A percentile compares a stretch with the other conserved stretches of the same genome.
Conservation (phyloP, 2,329 filamentous ascomycete genomes). For the Aureobasidium sp. region DNA sequence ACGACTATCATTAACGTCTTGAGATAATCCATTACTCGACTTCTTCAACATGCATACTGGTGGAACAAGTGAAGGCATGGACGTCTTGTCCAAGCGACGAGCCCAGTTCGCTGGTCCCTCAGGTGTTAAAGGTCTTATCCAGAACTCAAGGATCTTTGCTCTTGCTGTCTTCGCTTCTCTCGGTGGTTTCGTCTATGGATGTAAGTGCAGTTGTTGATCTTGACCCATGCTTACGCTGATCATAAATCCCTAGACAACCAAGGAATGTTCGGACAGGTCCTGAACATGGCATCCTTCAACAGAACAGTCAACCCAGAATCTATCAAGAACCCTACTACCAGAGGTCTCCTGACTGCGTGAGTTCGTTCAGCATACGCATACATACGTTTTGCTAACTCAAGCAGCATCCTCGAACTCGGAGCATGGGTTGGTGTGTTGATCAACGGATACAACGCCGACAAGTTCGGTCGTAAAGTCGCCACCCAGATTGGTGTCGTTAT, state of each 20-base stretch:
- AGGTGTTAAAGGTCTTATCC: slow-evolving; percentile 18
- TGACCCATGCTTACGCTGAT: neutral
- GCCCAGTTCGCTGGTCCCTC: slow-evolving; percentile 18
- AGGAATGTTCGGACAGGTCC: slow-evolving; percentile 20
- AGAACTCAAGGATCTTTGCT: slow-evolving; percentile 18
- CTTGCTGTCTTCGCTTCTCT: slow-evolving; percentile 22
- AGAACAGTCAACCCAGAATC: neutral
- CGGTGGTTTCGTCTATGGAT: slow-evolving; percentile 22
- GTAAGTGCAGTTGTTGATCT: slow-evolving; percentile 12
- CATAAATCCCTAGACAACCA: slow-evolving; percentile 17
- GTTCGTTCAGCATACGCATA: neutral
- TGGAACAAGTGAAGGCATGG: neutral
- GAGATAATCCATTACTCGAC: neutral
- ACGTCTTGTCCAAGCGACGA: slow-evolving; percentile 17
- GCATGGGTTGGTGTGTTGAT: slow-evolving; percentile 68
- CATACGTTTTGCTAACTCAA: neutral
- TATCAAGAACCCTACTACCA: slow-evolving; percentile 3
- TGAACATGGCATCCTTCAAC: slow-evolving; percentile 20
- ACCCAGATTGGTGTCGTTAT: slow-evolving; percentile 58
- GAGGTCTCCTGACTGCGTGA: slow-evolving; percentile 11
- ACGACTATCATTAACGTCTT: neutral
- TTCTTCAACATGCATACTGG: slow-evolving; percentile 5
- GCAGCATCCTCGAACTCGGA: slow-evolving; percentile 59
- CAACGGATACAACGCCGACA: slow-evolving; percentile 64
- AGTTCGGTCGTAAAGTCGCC: slow-evolving; percentile 58